phyloP scores from a whole-genome alignment of 208 protist species.

The Trypanosoma brucei region DNA sequence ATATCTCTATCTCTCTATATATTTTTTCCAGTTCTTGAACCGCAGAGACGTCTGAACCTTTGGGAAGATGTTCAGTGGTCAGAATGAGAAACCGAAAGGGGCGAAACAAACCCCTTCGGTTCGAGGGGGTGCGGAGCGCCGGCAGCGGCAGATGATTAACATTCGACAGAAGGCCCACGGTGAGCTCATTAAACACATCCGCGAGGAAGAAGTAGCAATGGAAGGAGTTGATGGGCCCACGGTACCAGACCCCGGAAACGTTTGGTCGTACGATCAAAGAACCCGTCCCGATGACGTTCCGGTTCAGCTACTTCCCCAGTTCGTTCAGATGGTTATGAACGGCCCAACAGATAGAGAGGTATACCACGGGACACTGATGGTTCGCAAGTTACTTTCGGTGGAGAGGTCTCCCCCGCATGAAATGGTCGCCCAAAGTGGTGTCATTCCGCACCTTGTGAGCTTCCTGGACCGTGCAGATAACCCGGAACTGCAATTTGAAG shows the following conservation, averaged over 20 bases:
- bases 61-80: constrained; percentile 33
- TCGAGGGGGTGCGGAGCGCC: constrained; percentile 62
- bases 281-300: constrained; percentile 54
- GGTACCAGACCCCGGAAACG: constrained; percentile 25
- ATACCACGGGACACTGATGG: constrained; percentile 74
- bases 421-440: constrained; percentile 89
- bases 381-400: constrained; percentile 89
- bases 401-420: constrained; percentile 95
- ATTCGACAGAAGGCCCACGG: constrained; percentile 55
- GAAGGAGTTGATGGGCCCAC: constrained; percentile 2
- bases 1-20: background rate
- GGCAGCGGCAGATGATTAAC: constrained; percentile 59
- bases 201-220: constrained; percentile 27
- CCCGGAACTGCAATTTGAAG: constrained; percentile 96
- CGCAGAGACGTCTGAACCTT: background rate
- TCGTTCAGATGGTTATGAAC: constrained; percentile 56
- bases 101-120: constrained; percentile 58
- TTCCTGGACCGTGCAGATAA: constrained; percentile 83
- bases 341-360: constrained; percentile 41
- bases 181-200: constrained; percentile 67
- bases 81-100: constrained; percentile 33
- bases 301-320: constrained; percentile 56
- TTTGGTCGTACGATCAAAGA: constrained; percentile 47
- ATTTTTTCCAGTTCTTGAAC: background rate
- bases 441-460: constrained; percentile 93